phyloP scores from a whole-genome alignment of 1,284 basidiomycete species.

The Marasmius sp. region DNA sequence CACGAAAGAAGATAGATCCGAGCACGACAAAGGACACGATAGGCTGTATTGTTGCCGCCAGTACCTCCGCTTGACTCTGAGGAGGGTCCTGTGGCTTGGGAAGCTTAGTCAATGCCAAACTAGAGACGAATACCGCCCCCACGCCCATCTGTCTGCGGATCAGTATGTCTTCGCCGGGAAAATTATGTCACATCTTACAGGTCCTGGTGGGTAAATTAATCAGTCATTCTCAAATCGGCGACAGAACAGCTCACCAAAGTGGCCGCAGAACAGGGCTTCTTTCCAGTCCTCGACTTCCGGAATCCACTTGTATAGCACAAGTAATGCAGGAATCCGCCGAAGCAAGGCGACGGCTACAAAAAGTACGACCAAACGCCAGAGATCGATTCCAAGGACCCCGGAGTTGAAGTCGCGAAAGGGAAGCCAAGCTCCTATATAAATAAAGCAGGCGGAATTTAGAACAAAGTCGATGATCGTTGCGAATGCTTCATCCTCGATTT shows the following conservation, averaged over 20 bases:
- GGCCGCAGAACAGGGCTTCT: conserved; percentile 82
- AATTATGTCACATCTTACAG: conserved; percentile 38
- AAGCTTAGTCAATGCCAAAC: conserved; percentile 69
- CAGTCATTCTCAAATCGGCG: conserved; percentile 7
- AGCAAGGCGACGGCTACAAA: conserved; percentile 67
- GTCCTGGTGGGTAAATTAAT: conserved; percentile 37
- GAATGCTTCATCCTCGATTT: conserved; percentile 85
- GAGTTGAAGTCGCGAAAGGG: conserved; percentile 74
- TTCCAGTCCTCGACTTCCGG: conserved; percentile 83
- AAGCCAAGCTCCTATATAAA: conserved; percentile 90
- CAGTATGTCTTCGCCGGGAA: not conserved
- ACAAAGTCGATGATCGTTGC: conserved; percentile 86
- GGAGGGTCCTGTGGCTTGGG: conserved; percentile 61
- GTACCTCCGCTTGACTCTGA: conserved; percentile 63
- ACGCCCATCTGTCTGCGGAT: conserved; percentile 63
- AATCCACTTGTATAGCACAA: conserved; percentile 77
- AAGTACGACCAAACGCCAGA: conserved; percentile 73
- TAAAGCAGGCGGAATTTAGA: conserved; percentile 85
- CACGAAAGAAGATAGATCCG: conserved; percentile 79
- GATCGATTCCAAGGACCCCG: conserved; percentile 62
- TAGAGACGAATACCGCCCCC: conserved; percentile 84
- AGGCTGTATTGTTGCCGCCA: conserved; percentile 72
- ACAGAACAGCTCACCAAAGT: conserved; percentile 62
- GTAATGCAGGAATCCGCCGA: conserved; percentile 75
- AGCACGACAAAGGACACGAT: conserved; percentile 86